phyloP scores from a whole-genome alignment of 192 early-diverging fungal species.

The Coemansia sp. region DNA sequence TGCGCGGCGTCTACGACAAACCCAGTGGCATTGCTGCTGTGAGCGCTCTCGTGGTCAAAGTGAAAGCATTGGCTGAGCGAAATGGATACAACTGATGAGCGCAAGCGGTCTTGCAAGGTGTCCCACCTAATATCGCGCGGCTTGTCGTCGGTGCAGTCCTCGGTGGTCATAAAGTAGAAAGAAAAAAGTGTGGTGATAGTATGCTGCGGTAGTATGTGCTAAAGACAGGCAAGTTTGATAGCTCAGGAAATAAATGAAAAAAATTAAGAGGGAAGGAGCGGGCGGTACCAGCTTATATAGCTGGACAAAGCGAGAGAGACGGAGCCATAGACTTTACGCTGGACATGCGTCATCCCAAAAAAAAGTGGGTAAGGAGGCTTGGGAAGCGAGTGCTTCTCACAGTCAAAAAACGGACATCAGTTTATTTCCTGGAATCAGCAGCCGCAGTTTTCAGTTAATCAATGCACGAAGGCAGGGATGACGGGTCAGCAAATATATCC shows the following conservation, averaged over 20 bases:
- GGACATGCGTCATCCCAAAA: neutral
- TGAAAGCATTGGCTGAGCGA: neutral
- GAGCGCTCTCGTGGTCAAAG: slow-evolving; percentile 6
- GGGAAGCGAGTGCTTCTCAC: neutral
- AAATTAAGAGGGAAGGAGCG: too few species aligned
- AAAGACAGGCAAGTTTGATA: too few species aligned
- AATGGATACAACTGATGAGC: slow-evolving; percentile 17
- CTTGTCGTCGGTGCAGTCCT: neutral
- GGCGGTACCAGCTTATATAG: too few species aligned
- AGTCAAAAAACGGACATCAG: neutral
- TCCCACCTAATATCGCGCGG: slow-evolving; percentile 12
- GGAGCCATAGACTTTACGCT: too few species aligned
- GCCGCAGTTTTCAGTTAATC: neutral
- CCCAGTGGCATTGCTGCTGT: slow-evolving; percentile 58
- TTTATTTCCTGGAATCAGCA: neutral
- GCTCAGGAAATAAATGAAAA: too few species aligned
- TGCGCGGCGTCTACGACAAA: slow-evolving; percentile 73
- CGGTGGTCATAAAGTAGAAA: neutral
- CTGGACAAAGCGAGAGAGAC: too few species aligned
- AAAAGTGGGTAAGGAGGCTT: neutral
- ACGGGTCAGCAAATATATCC: neutral
- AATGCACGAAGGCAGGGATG: neutral
- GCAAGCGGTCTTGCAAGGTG: slow-evolving; percentile 24
- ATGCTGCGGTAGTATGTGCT: neutral
- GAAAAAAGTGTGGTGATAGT: neutral